Evolutionary conservation across 2,329 filamentous ascomycete species (phyloP).

Genomic region (Trichoderma atroviride): DNA sequence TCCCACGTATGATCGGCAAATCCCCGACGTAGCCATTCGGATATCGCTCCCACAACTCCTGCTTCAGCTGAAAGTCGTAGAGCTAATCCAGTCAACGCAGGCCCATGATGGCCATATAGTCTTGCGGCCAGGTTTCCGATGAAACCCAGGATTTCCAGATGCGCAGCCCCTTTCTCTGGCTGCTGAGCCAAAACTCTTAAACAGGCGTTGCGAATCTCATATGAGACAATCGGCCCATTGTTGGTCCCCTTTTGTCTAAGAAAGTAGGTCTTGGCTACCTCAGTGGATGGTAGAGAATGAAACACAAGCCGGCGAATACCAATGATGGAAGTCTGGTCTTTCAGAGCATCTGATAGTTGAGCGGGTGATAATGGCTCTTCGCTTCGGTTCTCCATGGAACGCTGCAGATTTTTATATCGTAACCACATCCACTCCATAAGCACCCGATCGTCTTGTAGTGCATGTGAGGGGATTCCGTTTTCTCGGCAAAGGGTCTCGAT

Average conservation of each 20-base stretch:
- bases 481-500: conserved; percentile 32
- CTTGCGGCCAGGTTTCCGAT: conserved; percentile 47
- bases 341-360: conserved; percentile 32
- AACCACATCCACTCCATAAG: conserved; percentile 44
- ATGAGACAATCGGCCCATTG: conserved; percentile 28
- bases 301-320: conserved; percentile 39
- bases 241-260: neutral
- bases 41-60: conserved; percentile 32
- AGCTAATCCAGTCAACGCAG: conserved; percentile 37
- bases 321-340: conserved; percentile 33
- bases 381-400: conserved; percentile 17
- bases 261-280: conserved; percentile 31
- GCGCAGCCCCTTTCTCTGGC: conserved; percentile 9
- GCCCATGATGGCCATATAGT: conserved; percentile 36
- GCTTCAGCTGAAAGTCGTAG: conserved; percentile 38
- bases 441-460: conserved; percentile 35
- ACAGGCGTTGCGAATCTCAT: conserved; percentile 33
- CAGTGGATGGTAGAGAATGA: conserved; percentile 34
- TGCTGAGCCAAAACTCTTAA: conserved; percentile 29
- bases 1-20: conserved; percentile 30
- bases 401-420: conserved; percentile 31
- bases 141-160: conserved; percentile 39
- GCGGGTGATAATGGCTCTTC: conserved; percentile 15
- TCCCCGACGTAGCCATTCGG: conserved; percentile 35
- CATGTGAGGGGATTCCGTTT: conserved; percentile 40